Percentiles rank a stretch among this genome's conserved stretches.
Evolutionary conservation across 495 filamentous ascomycete species (phyloP).

Genomic region (Diplogelasinospora grovesii): DNA sequence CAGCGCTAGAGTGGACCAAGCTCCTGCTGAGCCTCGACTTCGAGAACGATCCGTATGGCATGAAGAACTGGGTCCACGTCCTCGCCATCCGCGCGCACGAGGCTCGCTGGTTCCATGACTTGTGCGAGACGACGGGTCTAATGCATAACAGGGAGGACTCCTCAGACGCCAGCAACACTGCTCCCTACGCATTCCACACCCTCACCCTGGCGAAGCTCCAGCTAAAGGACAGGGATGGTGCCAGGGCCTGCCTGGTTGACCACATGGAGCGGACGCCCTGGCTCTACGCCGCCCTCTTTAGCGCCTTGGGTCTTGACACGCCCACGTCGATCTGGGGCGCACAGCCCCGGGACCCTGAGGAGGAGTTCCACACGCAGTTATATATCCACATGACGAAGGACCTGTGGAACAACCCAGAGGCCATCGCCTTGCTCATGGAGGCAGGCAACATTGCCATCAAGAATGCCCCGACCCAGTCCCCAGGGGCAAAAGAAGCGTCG

Average conservation of each 20-base stretch:
- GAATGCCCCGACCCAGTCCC: slow-evolving; percentile 39
- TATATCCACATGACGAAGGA: slow-evolving; percentile 78
- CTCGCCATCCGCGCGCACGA: slow-evolving; percentile 75
- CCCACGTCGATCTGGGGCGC: slow-evolving; percentile 78
- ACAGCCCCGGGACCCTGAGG: slow-evolving; percentile 57
- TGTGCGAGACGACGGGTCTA: slow-evolving; percentile 47
- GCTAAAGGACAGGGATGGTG: slow-evolving; percentile 55
- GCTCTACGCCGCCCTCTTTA: slow-evolving; percentile 70
- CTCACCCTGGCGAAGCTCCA: slow-evolving; percentile 66
- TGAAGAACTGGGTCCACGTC: slow-evolving; percentile 72
- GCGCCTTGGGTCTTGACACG: slow-evolving; percentile 64
- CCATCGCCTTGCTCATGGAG: slow-evolving; percentile 62
- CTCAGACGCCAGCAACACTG: too few relatives aligned
- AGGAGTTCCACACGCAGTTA: slow-evolving; percentile 67
- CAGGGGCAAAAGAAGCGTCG: too few relatives aligned
- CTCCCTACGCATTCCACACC: slow-evolving; percentile 60
- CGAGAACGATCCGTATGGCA: slow-evolving; percentile 78
- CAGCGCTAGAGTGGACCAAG: slow-evolving; percentile 89
- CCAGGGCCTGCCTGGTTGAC: slow-evolving; percentile 52
- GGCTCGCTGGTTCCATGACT: slow-evolving; percentile 64
- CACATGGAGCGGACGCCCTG: slow-evolving; percentile 73
- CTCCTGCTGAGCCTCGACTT: slow-evolving; percentile 69
- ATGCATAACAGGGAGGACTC: too few relatives aligned
- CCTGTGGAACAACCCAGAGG: slow-evolving; percentile 80
- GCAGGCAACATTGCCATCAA: slow-evolving; percentile 50